Evolutionary conservation across 768 basidiomycete species (phyloP), one percentile per base, ranked within the genome.

Genomic region (Cystobasidium tubakii): DNA sequence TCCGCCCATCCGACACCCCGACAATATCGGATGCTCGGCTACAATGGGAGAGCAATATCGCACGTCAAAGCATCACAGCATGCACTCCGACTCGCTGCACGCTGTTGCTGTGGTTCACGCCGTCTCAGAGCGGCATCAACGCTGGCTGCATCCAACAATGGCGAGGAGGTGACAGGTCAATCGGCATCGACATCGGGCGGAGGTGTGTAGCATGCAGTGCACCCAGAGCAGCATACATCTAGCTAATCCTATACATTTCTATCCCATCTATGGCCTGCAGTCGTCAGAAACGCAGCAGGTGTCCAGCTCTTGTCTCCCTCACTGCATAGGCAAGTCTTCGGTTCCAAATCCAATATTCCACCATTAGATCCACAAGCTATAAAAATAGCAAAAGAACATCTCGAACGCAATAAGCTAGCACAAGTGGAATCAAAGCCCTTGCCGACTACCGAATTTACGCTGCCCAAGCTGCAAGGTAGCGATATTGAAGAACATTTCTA

Each of bases 401-500:
- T 98, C 57, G 81, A 84, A n/a, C 84, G 84, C 81, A 91, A 96
- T 80, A 88, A 86, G 13, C 87, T 98, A n/a, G 29, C 21, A 50
- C 29, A 54, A n/a, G 29, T 69, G 44, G 72, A 62, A 27, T 34
- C 25, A 10, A 91, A 93, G 3, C 84, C 88, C 10, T 86, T 93
- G n/a, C 88, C 90, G 0, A 86, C 92, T 76, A 87, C 86, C 23
- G 81, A 84, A 1, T 93, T 98, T 80, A 87, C 88, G 17, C 86
- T 98, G 4, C 96, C 95, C 1, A 85, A 86, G 0, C 83, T 99
- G 1, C 89, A 91, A 82, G 95, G 94, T 10, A 75, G 82, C 10
- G 88, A 88, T 74, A 86, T 97, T 73, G 86, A 90, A 73, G 88
- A 94, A 78, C 96, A 99, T 81, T 98, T 98, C 82, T 85, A 91